Evolutionary conservation across 768 basidiomycete genomes (phyloP).

Genomic region (Rhodotorula kratochvilovae): DNA sequence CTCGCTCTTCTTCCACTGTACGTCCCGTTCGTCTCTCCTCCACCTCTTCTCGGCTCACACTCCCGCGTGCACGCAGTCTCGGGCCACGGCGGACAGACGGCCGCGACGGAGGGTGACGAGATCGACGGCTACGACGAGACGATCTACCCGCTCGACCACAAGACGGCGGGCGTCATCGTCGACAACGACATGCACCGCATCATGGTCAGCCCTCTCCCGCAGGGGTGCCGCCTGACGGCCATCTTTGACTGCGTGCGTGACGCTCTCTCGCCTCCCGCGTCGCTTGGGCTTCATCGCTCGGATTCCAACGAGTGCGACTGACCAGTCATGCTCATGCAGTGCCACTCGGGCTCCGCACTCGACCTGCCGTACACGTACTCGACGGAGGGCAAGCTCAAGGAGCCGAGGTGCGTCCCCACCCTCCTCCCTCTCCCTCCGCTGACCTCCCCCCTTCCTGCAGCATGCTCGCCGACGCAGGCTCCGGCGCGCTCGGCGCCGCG

Average conservation of each 20-base stretch:
- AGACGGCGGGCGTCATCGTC: constrained; percentile 68
- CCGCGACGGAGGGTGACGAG: constrained; percentile 78
- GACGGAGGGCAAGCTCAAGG: constrained; percentile 42
- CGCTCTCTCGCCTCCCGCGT: neutral
- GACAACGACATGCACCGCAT: constrained; percentile 85
- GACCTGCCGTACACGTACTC: constrained; percentile 52
- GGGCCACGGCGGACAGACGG: constrained; percentile 87
- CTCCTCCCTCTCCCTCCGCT: neutral
- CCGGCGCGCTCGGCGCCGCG: constrained; percentile 74
- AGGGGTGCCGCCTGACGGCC: constrained; percentile 79
- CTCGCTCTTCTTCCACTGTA: constrained; percentile 78
- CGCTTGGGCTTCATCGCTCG: too few species aligned
- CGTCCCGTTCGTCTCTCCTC: neutral
- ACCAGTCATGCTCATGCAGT: constrained; percentile 47
- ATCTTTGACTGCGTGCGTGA: constrained; percentile 40
- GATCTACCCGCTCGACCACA: constrained; percentile 80
- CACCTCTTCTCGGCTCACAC: neutral
- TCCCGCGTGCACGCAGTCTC: constrained; percentile 3
- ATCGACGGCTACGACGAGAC: constrained; percentile 74
- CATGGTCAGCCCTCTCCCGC: constrained; percentile 70
- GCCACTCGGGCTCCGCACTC: constrained; percentile 85
- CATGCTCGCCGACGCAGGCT: constrained; percentile 68
- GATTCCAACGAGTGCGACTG: too few species aligned
- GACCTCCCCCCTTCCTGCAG: neutral
- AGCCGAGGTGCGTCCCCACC: constrained; percentile 36